Percentiles rank a stretch among this genome's conserved stretches.
Conservation (phyloP, 1,139 yeast species). For the Debaryomyces singareniensis region DNA sequence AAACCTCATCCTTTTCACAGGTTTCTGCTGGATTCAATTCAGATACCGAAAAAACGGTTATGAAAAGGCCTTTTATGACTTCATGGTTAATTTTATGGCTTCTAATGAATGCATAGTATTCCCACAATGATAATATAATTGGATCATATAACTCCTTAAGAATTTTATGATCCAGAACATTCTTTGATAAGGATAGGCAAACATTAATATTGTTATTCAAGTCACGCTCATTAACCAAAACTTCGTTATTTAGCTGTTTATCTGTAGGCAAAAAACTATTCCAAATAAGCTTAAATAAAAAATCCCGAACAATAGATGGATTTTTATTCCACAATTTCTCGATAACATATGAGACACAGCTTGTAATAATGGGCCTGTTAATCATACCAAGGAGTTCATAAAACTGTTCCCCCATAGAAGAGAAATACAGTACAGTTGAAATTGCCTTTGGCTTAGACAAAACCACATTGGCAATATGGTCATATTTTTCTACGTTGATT, state of each 20-base stretch:
- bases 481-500: slow-evolving; percentile 56
- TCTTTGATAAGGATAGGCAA: slow-evolving; percentile 53
- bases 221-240: slow-evolving; percentile 39
- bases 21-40: slow-evolving; percentile 8
- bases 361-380: slow-evolving; percentile 55
- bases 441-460: slow-evolving; percentile 54
- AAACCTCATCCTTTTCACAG: no score
- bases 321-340: slow-evolving; percentile 50
- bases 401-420: slow-evolving; percentile 51
- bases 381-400: slow-evolving; percentile 51
- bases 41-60: slow-evolving; percentile 36
- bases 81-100: slow-evolving; percentile 30
- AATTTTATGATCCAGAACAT: slow-evolving; percentile 38
- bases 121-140: slow-evolving; percentile 52
- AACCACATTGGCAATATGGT: slow-evolving; percentile 57
- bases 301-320: slow-evolving; percentile 48
- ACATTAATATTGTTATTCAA: slow-evolving; percentile 64
- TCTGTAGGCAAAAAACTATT: slow-evolving; percentile 29
- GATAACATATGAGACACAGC: slow-evolving; percentile 53
- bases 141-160: slow-evolving; percentile 37
- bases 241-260: slow-evolving; percentile 7
- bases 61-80: slow-evolving; percentile 42
- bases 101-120: slow-evolving; percentile 47
- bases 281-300: slow-evolving; percentile 50
- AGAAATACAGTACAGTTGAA: slow-evolving; percentile 44